Percentiles rank a stretch among this genome's conserved stretches.
Evolutionary conservation across 2,329 filamentous ascomycete genomes (phyloP).

Genomic region (Dichotomopilus funicola): DNA sequence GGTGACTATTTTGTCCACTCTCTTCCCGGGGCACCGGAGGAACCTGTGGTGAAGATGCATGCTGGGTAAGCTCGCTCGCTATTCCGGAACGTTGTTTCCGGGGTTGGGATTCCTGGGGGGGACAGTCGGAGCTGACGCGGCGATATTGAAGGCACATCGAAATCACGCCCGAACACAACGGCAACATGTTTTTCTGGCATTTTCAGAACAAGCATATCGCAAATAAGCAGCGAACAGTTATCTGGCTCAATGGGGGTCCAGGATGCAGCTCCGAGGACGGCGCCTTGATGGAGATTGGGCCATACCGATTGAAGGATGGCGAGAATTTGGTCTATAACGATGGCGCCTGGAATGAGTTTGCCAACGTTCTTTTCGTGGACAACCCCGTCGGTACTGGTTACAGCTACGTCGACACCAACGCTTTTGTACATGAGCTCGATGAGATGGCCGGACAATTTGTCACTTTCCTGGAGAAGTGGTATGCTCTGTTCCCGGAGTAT

Average conservation of each 20-base stretch:
- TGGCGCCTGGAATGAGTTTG: slow-evolving; percentile 98
- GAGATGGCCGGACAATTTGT: slow-evolving; percentile 89
- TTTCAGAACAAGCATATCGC: slow-evolving; percentile 94
- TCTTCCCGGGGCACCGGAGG: slow-evolving; percentile 76
- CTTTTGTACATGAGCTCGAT: slow-evolving; percentile 75
- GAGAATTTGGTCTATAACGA: slow-evolving; percentile 70
- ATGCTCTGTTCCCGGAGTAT: slow-evolving; percentile 83
- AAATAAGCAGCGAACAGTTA: slow-evolving; percentile 79
- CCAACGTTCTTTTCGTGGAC: slow-evolving; percentile 93
- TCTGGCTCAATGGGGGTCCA: slow-evolving; percentile 96
- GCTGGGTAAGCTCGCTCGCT: slow-evolving; percentile 63
- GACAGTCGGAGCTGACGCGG: slow-evolving; percentile 12
- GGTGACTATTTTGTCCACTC: slow-evolving; percentile 86
- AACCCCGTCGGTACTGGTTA: slow-evolving; percentile 95
- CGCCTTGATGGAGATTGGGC: slow-evolving; percentile 91
- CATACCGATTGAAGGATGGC: slow-evolving; percentile 77
- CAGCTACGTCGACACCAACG: slow-evolving; percentile 89
- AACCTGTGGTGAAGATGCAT: slow-evolving; percentile 88
- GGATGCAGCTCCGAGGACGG: slow-evolving; percentile 98
- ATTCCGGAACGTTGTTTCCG: neutral
- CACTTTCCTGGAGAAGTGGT: slow-evolving; percentile 86
- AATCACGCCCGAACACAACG: slow-evolving; percentile 75
- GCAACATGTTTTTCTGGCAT: slow-evolving; percentile 98
- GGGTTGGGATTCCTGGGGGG: too few relatives aligned
- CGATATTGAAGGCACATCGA: slow-evolving; percentile 73